These are phyloP conservation scores for Fusarium torulosum DNA, from an alignment of 2,329 filamentous ascomycete species.

Conservation along the genomic window DNA sequence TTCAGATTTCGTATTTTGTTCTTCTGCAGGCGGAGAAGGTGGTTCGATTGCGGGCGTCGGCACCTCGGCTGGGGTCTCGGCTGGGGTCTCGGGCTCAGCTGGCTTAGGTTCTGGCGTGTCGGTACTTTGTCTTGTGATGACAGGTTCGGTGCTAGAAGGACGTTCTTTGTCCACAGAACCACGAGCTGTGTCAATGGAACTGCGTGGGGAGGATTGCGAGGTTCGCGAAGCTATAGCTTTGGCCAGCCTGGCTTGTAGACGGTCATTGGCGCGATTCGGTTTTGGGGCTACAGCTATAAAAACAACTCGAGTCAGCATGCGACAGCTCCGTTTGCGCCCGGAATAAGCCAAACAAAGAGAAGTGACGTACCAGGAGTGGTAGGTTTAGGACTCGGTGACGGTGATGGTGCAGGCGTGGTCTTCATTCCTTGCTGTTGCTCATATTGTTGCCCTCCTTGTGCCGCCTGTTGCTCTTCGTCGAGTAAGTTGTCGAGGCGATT, in stretches of 20 bases:
- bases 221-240: constrained; percentile 84
- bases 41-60: constrained; percentile 9
- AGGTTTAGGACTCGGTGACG: constrained; percentile 44
- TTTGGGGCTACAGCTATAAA: constrained; percentile 67
- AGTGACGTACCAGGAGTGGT: constrained; percentile 13
- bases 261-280: constrained; percentile 79
- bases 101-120: constrained; percentile 26
- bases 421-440: constrained; percentile 43
- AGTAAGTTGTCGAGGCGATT: constrained; percentile 92
- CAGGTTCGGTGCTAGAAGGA: constrained; percentile 34
- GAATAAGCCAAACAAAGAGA: background rate
- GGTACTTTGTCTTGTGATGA: constrained; percentile 27
- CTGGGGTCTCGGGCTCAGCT: constrained; percentile 18
- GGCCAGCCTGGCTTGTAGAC: constrained; percentile 89
- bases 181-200: constrained; percentile 54
- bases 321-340: background rate
- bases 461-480: constrained; percentile 69
- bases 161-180: constrained; percentile 48
- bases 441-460: constrained; percentile 23
- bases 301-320: constrained; percentile 5
- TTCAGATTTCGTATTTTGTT: constrained; percentile 1
- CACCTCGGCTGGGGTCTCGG: constrained; percentile 3
- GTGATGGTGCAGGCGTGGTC: constrained; percentile 47
- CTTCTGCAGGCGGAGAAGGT: background rate
- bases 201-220: constrained; percentile 52